These are phyloP conservation scores for Entomortierella beljakovae DNA, from an alignment of 192 early-diverging fungal species.

Conservation along the genomic window DNA sequence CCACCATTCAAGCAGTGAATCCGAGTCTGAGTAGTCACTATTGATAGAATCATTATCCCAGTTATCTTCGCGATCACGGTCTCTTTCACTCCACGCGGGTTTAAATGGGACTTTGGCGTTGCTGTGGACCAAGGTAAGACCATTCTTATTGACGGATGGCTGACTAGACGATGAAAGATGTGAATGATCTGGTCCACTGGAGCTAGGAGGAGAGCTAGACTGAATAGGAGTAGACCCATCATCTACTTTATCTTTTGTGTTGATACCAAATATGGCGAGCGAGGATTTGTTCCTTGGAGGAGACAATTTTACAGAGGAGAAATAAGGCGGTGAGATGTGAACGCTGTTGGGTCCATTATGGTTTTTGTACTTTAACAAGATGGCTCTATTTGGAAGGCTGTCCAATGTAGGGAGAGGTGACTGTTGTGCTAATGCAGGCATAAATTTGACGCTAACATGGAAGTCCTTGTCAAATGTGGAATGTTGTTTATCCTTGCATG, in stretches of 20 bases:
- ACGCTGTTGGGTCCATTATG: slow-evolving; percentile 42
- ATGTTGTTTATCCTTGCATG: slow-evolving; percentile 50
- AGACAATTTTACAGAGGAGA: slow-evolving; percentile 17
- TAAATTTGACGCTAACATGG: slow-evolving; percentile 23
- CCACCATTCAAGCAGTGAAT: slow-evolving; percentile 41
- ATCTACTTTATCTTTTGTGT: not conserved
- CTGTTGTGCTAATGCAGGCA: slow-evolving; percentile 28
- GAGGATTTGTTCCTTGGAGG: slow-evolving; percentile 10
- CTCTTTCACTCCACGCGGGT: slow-evolving; percentile 28
- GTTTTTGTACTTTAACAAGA: slow-evolving; percentile 40
- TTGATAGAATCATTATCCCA: slow-evolving; percentile 37
- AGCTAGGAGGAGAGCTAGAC: slow-evolving; percentile 8
- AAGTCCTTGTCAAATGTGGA: slow-evolving; percentile 52
- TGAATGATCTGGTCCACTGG: slow-evolving; percentile 7
- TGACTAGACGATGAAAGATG: not conserved
- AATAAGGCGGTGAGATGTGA: slow-evolving; percentile 39
- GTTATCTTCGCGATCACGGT: slow-evolving; percentile 41
- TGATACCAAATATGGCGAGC: slow-evolving; percentile 1
- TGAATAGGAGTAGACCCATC: not conserved
- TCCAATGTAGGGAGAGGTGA: slow-evolving; percentile 28
- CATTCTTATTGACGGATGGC: not conserved
- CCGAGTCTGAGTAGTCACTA: slow-evolving; percentile 43
- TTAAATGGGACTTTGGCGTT: slow-evolving; percentile 27
- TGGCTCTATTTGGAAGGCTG: slow-evolving; percentile 33
- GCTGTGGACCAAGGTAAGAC: slow-evolving; percentile 17